Conservation (phyloP, 106 monocot genomes). For the Acorus gramineus region DNA sequence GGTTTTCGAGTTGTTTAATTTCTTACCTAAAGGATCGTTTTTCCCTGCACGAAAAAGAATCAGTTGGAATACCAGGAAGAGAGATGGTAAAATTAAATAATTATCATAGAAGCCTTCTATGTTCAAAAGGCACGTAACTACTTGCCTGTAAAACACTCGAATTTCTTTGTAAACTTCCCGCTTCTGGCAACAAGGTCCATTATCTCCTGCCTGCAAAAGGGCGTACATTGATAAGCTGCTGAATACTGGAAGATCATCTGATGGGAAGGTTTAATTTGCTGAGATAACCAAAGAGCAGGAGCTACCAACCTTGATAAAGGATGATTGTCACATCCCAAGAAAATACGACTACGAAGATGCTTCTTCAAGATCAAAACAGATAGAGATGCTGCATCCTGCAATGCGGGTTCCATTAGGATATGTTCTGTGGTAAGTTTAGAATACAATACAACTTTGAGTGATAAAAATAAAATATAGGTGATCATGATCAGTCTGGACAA, state of each 20-base stretch:
- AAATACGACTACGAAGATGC: slow-evolving; percentile 38
- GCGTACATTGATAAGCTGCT: neutral
- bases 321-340: slow-evolving; percentile 79
- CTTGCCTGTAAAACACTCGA: slow-evolving; percentile 65
- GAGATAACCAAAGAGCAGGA: neutral
- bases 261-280: neutral
- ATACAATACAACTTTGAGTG: too few species aligned
- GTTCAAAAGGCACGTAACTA: neutral
- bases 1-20: slow-evolving; percentile 60
- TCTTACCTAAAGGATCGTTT: slow-evolving; percentile 32
- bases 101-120: too few species aligned
- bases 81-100: too few species aligned
- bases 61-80: too few species aligned
- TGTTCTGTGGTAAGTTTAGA: too few species aligned
- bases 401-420: neutral
- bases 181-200: slow-evolving; percentile 69
- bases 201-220: slow-evolving; percentile 54
- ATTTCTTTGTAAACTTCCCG: slow-evolving; percentile 57
- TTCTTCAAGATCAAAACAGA: slow-evolving; percentile 70
- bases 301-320: slow-evolving; percentile 61
- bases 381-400: slow-evolving; percentile 86
- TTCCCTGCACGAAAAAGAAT: too few species aligned
- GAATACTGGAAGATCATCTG: too few species aligned
- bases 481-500: too few species aligned
- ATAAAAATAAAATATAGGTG: too few species aligned